Evolutionary conservation across 2,329 filamentous ascomycete species (phyloP).

Genomic region (Macrophomina phaseolina): DNA sequence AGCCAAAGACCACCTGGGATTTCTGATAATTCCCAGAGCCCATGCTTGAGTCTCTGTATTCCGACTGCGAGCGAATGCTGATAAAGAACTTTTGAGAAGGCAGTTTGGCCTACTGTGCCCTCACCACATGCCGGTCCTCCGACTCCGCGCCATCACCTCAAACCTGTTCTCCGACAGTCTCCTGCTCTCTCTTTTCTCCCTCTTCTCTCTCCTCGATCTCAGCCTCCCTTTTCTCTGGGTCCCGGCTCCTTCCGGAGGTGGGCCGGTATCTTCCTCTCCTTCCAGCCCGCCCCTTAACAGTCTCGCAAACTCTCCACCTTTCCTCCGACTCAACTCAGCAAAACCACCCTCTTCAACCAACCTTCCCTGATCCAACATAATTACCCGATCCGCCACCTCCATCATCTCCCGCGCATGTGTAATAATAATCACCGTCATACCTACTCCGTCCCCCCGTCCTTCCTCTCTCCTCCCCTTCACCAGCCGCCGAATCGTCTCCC

Average conservation of each 20-base stretch:
- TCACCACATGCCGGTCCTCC: background rate
- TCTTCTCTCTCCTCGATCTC: background rate
- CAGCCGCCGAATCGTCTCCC: conserved; percentile 65
- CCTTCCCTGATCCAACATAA: conserved; percentile 72
- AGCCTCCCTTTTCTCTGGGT: background rate
- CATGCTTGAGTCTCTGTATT: too few species aligned
- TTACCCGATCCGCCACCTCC: conserved; percentile 73
- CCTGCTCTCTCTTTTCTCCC: background rate
- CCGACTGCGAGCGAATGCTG: background rate
- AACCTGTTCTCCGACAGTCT: background rate
- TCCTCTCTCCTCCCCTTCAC: conserved; percentile 39
- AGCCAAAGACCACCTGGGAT: too few species aligned
- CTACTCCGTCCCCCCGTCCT: conserved; percentile 27
- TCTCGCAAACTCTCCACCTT: conserved; percentile 37
- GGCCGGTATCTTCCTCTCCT: background rate
- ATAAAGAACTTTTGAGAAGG: background rate
- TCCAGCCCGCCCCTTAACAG: conserved; percentile 44
- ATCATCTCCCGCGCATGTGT: conserved; percentile 90
- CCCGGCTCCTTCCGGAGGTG: background rate
- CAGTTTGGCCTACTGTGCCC: background rate
- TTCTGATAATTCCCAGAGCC: too few species aligned
- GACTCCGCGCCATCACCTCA: background rate
- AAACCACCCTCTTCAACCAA: conserved; percentile 72
- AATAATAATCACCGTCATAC: conserved; percentile 76
- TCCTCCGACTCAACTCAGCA: conserved; percentile 57